Conservation (phyloP, 257 asterid species). For the Solanum pimpinellifolium region DNA sequence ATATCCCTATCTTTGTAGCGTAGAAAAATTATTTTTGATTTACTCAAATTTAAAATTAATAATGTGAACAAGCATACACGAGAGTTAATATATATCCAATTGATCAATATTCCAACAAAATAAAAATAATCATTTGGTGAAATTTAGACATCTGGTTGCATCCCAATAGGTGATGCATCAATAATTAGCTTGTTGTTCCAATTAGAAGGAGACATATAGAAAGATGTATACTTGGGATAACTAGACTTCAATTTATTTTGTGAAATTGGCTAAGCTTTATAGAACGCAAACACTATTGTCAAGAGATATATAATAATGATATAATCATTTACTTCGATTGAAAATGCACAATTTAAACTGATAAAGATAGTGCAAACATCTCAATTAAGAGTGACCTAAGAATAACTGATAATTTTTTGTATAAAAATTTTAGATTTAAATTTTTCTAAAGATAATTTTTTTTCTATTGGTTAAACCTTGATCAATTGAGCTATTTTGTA, state of each 20-base stretch:
- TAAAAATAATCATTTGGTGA: neutral
- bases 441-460: neutral
- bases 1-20: neutral
- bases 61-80: neutral
- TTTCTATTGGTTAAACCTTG: fast-evolving
- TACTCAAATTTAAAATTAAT: neutral
- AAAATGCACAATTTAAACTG: neutral
- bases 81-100: neutral
- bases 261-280: neutral
- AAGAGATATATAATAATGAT: neutral
- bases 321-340: neutral
- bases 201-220: neutral
- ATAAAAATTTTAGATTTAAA: no score
- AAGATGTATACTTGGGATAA: neutral
- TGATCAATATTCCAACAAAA: neutral
- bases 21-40: neutral
- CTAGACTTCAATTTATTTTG: neutral
- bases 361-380: neutral
- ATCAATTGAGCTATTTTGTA: neutral
- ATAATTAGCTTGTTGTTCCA: neutral
- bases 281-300: neutral
- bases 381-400: no score
- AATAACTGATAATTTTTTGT: no score
- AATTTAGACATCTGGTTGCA: neutral
- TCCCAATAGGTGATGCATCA: neutral